A percentile compares a stretch with the other conserved stretches of the same genome.
Evolutionary conservation across 805 yeast species (phyloP).

Genomic region (Pichia nanzhaoensis): DNA sequence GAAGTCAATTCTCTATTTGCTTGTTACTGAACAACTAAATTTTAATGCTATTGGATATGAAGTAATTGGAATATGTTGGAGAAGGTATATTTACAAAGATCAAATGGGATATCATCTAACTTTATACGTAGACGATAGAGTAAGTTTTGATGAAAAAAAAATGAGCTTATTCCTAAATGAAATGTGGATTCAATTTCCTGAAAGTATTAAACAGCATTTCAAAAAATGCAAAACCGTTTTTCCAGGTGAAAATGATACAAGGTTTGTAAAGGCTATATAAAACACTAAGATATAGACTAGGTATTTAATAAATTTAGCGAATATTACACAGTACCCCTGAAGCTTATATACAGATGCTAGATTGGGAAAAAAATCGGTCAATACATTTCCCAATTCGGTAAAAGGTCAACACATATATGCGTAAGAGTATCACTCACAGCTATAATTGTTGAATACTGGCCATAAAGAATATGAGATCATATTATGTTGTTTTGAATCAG

Average conservation of each 20-base stretch:
- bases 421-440: no score
- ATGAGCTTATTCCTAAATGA: constrained; percentile 4
- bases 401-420: no score
- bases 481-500: no score
- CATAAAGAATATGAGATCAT: no score
- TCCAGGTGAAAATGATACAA: neutral
- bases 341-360: no score
- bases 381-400: no score
- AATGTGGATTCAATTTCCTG: neutral
- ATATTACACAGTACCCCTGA: no score
- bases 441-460: no score
- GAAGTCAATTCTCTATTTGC: constrained; percentile 1
- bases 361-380: no score
- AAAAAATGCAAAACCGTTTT: constrained; percentile 6
- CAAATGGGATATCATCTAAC: constrained; percentile 8
- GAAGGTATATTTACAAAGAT: neutral
- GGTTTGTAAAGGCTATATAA: neutral
- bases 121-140: constrained; percentile 4
- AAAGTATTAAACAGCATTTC: constrained; percentile 1
- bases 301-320: no score
- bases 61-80: constrained; percentile 10
- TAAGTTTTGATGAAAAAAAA: neutral
- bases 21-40: constrained; percentile 1
- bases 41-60: neutral
- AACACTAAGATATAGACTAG: no score